A percentile compares a stretch with the other conserved stretches of the same genome.
phyloP scores from a whole-genome alignment of 1,284 basidiomycete species.

The Hemileia vastatrix region DNA sequence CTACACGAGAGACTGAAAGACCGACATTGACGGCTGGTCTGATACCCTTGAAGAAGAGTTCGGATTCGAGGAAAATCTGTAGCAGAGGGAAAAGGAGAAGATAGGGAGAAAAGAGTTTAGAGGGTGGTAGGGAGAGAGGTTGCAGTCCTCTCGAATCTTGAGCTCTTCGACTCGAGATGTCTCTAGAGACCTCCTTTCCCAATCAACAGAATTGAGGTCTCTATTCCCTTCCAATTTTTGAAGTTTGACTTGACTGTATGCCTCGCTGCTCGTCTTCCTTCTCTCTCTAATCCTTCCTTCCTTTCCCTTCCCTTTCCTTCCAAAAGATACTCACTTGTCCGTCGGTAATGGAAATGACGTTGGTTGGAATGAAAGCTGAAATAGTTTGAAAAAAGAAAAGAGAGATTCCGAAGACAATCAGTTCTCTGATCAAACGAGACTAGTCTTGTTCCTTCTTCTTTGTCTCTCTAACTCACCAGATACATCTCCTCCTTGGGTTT shows the following conservation, averaged over 20 bases:
- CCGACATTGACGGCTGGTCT: conserved; percentile 99
- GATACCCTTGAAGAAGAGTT: conserved; percentile 99
- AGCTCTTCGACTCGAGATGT: neutral
- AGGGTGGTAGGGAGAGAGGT: neutral
- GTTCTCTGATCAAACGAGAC: too few species aligned
- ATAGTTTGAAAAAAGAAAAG: conserved; percentile 39
- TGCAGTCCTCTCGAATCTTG: neutral
- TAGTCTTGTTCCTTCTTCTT: too few species aligned
- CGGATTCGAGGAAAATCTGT: conserved; percentile 44
- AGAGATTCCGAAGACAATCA: neutral
- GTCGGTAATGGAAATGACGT: conserved; percentile 94
- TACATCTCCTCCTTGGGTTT: conserved; percentile 99
- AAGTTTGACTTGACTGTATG: too few species aligned
- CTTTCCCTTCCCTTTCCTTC: too few species aligned
- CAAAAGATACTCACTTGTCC: too few species aligned
- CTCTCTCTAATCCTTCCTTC: too few species aligned
- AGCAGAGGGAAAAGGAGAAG: too few species aligned
- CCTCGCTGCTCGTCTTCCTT: too few species aligned
- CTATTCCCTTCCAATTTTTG: too few species aligned
- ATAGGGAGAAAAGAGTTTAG: neutral
- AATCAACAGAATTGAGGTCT: too few species aligned
- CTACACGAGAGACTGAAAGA: conserved; percentile 99
- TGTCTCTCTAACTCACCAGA: conserved; percentile 74
- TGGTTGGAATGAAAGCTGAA: conserved; percentile 58
- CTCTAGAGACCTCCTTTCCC: too few species aligned